Evolutionary conservation across 129 eudicot genomes (phyloP), one percentile per base, ranked within the genome.

Genomic region (carrot (Daucus carota)): DNA sequence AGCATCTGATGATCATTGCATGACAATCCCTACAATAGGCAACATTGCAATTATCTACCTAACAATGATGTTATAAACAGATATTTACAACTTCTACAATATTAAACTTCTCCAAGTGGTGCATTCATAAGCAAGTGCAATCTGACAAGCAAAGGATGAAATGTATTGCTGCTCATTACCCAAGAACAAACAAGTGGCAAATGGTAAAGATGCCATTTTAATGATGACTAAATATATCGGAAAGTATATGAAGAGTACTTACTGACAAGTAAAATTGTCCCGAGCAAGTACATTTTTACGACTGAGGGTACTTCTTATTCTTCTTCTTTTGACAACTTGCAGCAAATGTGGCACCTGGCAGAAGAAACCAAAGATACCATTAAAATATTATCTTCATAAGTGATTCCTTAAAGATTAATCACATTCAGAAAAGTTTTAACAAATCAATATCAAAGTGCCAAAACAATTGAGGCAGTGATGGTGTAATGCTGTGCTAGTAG

Each of bases 191-290:
- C n/a, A 46, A 18, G 0, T 8, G 31, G 31, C 14, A 6, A 0
- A 2, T 1, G 65, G 12, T 57, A 7, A n/a, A 26, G 44, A 16
- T 43, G 16, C 31, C 29, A 75, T 1, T 40, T 75, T 29, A 14
- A 8, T 10, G 17, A n/a, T 29, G n/a, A 8, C 28, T 18, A 57
- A 36, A 57, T 48, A 9, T 36, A 31, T 33, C 52, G 29, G 28
- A 8, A 22, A 73, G 62, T 83, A 82, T 44, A 48, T 69, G 69
- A 75, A 74, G 47, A 75, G 81, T 43, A 85, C 97, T 91, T 85
- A 94, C 99, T 94, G 99, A 68, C 99, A 94, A 73, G 82, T 80
- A 82, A 80, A 94, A 84, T 79, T 83, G 81, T 94, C 99, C 54
- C 99, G 91, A 26, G 81, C 76, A 63, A 94, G 83, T 74, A 94